Evolutionary conservation across 2,329 filamentous ascomycete species (phyloP).

Genomic region (Aspergillus fumigatus): DNA sequence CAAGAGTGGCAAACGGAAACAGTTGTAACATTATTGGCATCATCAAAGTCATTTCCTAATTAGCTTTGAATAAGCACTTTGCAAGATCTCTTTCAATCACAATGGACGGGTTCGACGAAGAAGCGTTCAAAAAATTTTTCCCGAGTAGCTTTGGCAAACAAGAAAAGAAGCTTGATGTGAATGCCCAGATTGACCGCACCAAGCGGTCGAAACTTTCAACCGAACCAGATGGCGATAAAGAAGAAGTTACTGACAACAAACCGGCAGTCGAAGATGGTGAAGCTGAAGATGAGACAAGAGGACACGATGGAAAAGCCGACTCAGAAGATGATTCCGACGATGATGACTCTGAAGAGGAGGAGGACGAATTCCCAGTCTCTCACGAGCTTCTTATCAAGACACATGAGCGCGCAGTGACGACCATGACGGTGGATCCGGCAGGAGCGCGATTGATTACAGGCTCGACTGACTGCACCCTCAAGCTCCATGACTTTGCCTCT

Average conservation of each 20-base stretch:
- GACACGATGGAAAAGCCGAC: slow-evolving; percentile 8
- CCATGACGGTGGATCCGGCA: slow-evolving; percentile 75
- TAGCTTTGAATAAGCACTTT: neutral
- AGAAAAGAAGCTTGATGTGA: slow-evolving; percentile 66
- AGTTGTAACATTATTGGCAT: slow-evolving; percentile 1
- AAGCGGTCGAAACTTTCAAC: slow-evolving; percentile 53
- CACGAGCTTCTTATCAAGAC: slow-evolving; percentile 92
- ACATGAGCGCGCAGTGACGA: slow-evolving; percentile 82
- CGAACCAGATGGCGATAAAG: slow-evolving; percentile 21
- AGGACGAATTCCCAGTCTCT: slow-evolving; percentile 85
- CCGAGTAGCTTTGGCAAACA: slow-evolving; percentile 84
- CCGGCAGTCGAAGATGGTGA: slow-evolving; percentile 14
- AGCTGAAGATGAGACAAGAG: slow-evolving; percentile 24
- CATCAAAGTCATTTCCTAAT: slow-evolving; percentile 2
- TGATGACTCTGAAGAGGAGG: slow-evolving; percentile 60
- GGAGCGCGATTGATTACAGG: slow-evolving; percentile 84
- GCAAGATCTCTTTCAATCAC: slow-evolving; percentile 1
- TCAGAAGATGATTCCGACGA: slow-evolving; percentile 40
- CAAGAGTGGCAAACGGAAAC: slow-evolving; percentile 18
- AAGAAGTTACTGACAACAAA: slow-evolving; percentile 20
- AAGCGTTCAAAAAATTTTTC: slow-evolving; percentile 56
- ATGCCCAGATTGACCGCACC: slow-evolving; percentile 74
- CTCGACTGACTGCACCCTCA: slow-evolving; percentile 84
- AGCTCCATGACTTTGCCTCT: slow-evolving; percentile 89
- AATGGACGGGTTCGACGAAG: slow-evolving; percentile 45